A percentile compares a stretch with the other conserved stretches of the same genome.
phyloP scores from a whole-genome alignment of 2,329 filamentous ascomycete species.

The Plectosphaerella plurivora region DNA sequence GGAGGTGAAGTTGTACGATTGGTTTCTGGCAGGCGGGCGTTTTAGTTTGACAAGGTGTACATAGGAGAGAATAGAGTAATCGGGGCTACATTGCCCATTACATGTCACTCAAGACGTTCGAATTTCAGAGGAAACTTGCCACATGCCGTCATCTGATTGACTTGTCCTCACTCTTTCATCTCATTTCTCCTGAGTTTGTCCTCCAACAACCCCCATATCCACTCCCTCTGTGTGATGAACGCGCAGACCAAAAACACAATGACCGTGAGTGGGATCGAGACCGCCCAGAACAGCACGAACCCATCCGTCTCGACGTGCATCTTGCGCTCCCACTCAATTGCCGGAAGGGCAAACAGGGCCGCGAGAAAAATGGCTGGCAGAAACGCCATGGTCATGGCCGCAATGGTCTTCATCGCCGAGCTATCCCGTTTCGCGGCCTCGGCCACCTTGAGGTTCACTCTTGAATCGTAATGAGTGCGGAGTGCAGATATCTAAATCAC shows the following conservation, averaged over 20 bases:
- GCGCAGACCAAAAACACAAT: background rate
- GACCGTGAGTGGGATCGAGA: conserved; percentile 17
- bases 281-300: conserved; percentile 26
- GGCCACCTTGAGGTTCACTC: conserved; percentile 31
- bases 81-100: no score
- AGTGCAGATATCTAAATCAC: background rate
- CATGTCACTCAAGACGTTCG: no score
- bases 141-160: no score
- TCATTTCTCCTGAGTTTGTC: no score
- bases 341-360: conserved; percentile 40
- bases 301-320: conserved; percentile 12
- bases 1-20: no score
- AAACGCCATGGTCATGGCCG: conserved; percentile 42
- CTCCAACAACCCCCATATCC: background rate
- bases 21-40: no score
- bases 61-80: no score
- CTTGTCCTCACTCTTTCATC: no score
- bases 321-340: conserved; percentile 26
- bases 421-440: conserved; percentile 38
- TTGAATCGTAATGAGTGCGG: conserved; percentile 29
- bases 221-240: background rate
- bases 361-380: conserved; percentile 47
- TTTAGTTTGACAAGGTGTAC: no score
- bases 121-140: no score
- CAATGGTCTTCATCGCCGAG: conserved; percentile 45